Evolutionary conservation across 352 stramenopile genomes (phyloP).

Genomic region (Phytophthora cactorum): DNA sequence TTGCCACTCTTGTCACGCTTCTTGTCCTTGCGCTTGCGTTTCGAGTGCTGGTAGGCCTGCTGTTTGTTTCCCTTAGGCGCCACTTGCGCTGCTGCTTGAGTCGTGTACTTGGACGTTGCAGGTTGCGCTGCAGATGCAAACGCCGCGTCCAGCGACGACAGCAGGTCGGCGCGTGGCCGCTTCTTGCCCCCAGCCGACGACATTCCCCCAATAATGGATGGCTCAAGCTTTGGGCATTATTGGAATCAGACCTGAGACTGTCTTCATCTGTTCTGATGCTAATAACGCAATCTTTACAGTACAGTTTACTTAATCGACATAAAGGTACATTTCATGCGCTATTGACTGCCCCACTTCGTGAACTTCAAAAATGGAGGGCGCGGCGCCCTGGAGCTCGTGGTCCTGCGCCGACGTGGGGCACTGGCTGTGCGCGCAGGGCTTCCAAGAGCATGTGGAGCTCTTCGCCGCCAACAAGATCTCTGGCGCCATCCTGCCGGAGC

Average conservation of each 20-base stretch:
- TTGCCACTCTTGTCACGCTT: constrained; percentile 21
- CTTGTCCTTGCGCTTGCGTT: constrained; percentile 60
- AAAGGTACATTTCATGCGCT: constrained; percentile 10
- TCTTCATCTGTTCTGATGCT: constrained; percentile 2
- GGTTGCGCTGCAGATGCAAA: constrained; percentile 51
- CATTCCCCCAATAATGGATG: constrained; percentile 10
- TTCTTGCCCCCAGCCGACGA: constrained; percentile 50
- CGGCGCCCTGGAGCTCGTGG: constrained; percentile 41
- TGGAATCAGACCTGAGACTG: constrained; percentile 27
- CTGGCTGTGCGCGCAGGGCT: constrained; percentile 42
- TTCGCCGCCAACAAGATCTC: constrained; percentile 67
- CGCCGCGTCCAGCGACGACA: constrained; percentile 77
- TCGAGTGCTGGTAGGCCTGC: constrained; percentile 75
- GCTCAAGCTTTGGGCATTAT: constrained; percentile 1
- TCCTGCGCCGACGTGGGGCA: constrained; percentile 42
- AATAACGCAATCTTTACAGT: constrained; percentile 23
- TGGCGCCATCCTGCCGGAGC: constrained; percentile 61
- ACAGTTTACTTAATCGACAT: constrained; percentile 7
- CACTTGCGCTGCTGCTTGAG: constrained; percentile 55
- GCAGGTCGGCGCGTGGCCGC: constrained; percentile 69
- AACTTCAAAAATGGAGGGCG: constrained; percentile 34
- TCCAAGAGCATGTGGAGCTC: constrained; percentile 42
- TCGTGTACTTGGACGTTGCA: constrained; percentile 71
- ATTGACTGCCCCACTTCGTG: constrained; percentile 16
- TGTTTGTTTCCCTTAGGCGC: constrained; percentile 43